Base-by-base conservation (phyloP, 2,329 filamentous ascomycete genomes). In the Triangularia setosa region DNA sequence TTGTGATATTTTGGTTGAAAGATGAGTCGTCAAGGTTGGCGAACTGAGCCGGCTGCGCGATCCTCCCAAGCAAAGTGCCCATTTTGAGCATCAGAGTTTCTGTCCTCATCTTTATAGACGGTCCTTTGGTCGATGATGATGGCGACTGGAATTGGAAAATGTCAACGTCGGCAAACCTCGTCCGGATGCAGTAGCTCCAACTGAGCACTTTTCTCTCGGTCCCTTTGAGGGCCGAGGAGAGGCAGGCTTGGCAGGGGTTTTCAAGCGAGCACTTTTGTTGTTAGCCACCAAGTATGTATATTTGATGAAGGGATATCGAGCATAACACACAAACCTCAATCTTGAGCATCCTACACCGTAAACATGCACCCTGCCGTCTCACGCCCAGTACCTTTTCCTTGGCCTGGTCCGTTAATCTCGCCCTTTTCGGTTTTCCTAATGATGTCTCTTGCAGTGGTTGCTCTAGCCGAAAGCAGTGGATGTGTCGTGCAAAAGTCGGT, bases 171-270 rank as follows among this genome's bases (percentile, higher is more conserved):
- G 60, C 65, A 61, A 73, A 74, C 11, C 69, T 66, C 5, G 72
- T 73, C 8, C 72, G 66, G 14, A 74, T 69, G 63, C 71, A 73
- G 70, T 71, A 74, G 64, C 71, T 72, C 44, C 72, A 73, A 0
- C 71, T 72, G 58, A 74, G 53, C 0, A 73, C 72, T 60, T 71
- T 74, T 40, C 70, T 68, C 65, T 71, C 70, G 21, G 63, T 69
- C 0, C 71, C 71, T 21, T 63, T 66, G 35, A 72, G 69, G 14
- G 72, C 72, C 18, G 72, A 74, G 12, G 69, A 68, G 16, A 72
- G 61, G 59, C 72, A 73, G 16, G 71, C 68, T 59, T 70, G 68
- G 63, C 70, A 73, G 1, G 71, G 70, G 62, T 70, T 72, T 4
- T 71, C 68, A 28, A 66, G 68, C 44, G 72, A 74, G 65, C 72